A percentile compares a stretch with the other conserved stretches of the same genome.
phyloP scores from a whole-genome alignment of 495 filamentous ascomycete genomes.

The Hypoxylon cercidicola region DNA sequence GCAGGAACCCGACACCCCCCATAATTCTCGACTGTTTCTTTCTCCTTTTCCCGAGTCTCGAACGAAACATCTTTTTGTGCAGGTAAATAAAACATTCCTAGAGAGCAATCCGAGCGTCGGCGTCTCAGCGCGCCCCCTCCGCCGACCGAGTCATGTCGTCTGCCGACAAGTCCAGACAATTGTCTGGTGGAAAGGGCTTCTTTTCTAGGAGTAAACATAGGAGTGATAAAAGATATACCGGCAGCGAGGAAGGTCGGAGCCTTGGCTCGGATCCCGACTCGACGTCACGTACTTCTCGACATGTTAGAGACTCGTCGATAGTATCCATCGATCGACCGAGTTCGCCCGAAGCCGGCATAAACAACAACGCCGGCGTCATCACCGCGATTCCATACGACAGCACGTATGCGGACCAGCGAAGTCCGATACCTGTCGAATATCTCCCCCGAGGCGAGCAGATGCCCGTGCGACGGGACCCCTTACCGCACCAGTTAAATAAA shows the following conservation, averaged over 20 bases:
- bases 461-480: conserved; percentile 71
- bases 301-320: conserved; percentile 82
- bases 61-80: conserved; percentile 19
- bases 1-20: conserved; percentile 42
- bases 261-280: conserved; percentile 61
- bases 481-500: conserved; percentile 84
- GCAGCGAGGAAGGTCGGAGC: conserved; percentile 62
- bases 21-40: conserved; percentile 28
- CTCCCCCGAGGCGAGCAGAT: conserved; percentile 76
- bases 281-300: conserved; percentile 77
- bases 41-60: conserved; percentile 2
- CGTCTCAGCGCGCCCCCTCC: conserved; percentile 38
- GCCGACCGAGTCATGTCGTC: conserved; percentile 62
- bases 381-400: conserved; percentile 91
- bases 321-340: conserved; percentile 73
- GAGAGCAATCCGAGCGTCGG: conserved; percentile 35
- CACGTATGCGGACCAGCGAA: conserved; percentile 70
- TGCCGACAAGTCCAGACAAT: conserved; percentile 81
- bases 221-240: conserved; percentile 69
- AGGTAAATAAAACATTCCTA: conserved; percentile 27
- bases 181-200: conserved; percentile 81
- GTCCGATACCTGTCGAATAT: conserved; percentile 80
- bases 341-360: conserved; percentile 63
- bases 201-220: conserved; percentile 87
- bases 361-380: conserved; percentile 84